Percentiles rank a stretch among this genome's conserved stretches.
Evolutionary conservation across 2,329 filamentous ascomycete species (phyloP).

Genomic region (Trichoderma lentiforme): DNA sequence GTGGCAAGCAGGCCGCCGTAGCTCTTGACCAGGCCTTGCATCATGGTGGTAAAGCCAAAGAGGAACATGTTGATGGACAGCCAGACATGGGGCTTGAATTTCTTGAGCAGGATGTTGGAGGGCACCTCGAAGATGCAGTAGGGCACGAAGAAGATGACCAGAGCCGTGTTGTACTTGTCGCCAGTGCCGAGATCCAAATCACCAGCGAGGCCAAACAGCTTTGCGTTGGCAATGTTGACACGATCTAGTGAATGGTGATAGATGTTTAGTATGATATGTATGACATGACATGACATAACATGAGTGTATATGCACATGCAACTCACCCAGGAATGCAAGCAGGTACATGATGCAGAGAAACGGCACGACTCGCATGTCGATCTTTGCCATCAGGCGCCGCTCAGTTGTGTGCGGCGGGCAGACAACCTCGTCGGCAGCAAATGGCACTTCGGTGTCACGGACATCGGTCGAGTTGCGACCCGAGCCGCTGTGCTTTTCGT

Average conservation of each 20-base stretch:
- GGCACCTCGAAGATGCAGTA: conserved; percentile 72
- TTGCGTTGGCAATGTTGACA: conserved; percentile 78
- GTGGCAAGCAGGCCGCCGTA: conserved; percentile 75
- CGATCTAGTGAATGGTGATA: conserved; percentile 42
- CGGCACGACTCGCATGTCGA: conserved; percentile 69
- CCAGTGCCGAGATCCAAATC: conserved; percentile 56
- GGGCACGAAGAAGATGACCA: conserved; percentile 80
- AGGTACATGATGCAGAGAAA: conserved; percentile 71
- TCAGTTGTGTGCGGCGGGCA: conserved; percentile 59
- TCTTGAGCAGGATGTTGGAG: conserved; percentile 64
- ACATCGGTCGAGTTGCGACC: conserved; percentile 17
- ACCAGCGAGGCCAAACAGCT: conserved; percentile 59
- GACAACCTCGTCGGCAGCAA: conserved; percentile 16
- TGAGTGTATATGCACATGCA: neutral
- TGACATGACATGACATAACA: neutral
- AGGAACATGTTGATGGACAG: conserved; percentile 78
- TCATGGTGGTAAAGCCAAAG: conserved; percentile 72
- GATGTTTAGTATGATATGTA: neutral
- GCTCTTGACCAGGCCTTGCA: conserved; percentile 74
- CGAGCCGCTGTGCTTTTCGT: conserved; percentile 23
- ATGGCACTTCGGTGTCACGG: neutral
- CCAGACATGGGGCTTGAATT: conserved; percentile 61
- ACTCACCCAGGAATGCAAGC: conserved; percentile 60
- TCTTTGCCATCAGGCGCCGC: conserved; percentile 62
- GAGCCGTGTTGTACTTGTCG: conserved; percentile 67